These are phyloP conservation scores for Taphrina pruni DNA, from an alignment of 1,139 yeast species.

Conservation along the genomic window DNA sequence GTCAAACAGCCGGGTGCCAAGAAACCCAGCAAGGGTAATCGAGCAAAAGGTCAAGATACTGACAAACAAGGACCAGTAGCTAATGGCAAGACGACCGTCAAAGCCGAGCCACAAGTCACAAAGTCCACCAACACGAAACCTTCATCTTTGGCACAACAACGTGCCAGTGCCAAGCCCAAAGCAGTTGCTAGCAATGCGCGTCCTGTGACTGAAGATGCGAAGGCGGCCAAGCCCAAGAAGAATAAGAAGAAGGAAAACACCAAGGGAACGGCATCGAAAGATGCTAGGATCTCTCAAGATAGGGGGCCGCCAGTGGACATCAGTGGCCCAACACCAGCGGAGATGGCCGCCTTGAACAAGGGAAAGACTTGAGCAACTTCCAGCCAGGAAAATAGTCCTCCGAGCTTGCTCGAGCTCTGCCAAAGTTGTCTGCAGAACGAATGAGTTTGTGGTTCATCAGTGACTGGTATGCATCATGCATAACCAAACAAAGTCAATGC, in stretches of 20 bases:
- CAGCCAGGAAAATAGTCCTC: no score
- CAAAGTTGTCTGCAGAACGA: no score
- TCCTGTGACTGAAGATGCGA: background rate
- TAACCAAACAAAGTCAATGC: no score
- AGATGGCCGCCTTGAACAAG: conserved; percentile 33
- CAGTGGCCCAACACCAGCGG: conserved; percentile 40
- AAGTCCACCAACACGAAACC: background rate
- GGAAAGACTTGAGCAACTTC: conserved; percentile 16
- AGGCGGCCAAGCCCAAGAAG: conserved; percentile 5
- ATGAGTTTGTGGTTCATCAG: no score
- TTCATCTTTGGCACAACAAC: conserved; percentile 13
- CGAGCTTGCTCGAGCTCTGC: no score
- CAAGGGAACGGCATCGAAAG: conserved; percentile 1
- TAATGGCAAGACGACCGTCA: background rate
- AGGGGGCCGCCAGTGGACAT: conserved; percentile 6
- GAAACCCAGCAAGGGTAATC: background rate
- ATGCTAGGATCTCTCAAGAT: background rate
- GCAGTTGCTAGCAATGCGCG: conserved; percentile 3
- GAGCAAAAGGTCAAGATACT: background rate
- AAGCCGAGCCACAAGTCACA: background rate
- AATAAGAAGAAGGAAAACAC: conserved; percentile 6
- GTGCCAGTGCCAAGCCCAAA: background rate
- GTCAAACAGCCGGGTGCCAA: background rate
- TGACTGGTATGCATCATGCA: no score
- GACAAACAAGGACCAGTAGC: background rate